Conservation (phyloP, 1,284 basidiomycete species). For the Volvariella surrecta region DNA sequence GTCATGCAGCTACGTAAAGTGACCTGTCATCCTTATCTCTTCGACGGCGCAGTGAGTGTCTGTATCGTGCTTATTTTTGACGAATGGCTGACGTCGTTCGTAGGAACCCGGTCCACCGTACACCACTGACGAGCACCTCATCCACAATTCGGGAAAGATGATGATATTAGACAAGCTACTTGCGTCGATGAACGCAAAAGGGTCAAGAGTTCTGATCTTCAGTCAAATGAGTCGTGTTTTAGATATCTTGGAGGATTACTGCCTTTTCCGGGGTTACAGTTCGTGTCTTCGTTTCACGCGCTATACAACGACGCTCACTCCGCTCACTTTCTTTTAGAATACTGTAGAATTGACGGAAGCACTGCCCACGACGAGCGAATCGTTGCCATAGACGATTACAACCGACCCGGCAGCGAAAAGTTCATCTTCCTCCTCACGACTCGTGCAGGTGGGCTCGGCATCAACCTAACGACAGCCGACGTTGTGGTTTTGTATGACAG, state of each 20-base stretch:
- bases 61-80: background rate
- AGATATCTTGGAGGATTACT: conserved; percentile 98
- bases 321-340: conserved; percentile 44
- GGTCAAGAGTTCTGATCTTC: conserved; percentile 94
- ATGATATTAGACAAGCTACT: conserved; percentile 94
- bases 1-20: conserved; percentile 96
- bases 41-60: conserved; percentile 72
- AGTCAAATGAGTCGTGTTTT: conserved; percentile 95
- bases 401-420: conserved; percentile 90
- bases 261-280: conserved; percentile 89
- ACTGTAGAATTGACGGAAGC: conserved; percentile 94
- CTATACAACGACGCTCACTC: background rate
- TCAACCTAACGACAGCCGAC: conserved; percentile 95
- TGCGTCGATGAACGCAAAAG: conserved; percentile 83
- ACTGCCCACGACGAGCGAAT: conserved; percentile 98
- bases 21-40: conserved; percentile 79
- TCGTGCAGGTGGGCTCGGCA: conserved; percentile 96
- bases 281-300: conserved; percentile 17
- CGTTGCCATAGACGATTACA: conserved; percentile 95
- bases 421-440: conserved; percentile 98
- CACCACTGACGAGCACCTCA: conserved; percentile 95
- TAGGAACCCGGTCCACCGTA: conserved; percentile 96
- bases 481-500: conserved; percentile 97
- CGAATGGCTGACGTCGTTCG: background rate
- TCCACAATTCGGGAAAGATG: conserved; percentile 97